Evolutionary conservation across 169 alveolate species (phyloP).

Genomic region (Plasmodium gonderi): DNA sequence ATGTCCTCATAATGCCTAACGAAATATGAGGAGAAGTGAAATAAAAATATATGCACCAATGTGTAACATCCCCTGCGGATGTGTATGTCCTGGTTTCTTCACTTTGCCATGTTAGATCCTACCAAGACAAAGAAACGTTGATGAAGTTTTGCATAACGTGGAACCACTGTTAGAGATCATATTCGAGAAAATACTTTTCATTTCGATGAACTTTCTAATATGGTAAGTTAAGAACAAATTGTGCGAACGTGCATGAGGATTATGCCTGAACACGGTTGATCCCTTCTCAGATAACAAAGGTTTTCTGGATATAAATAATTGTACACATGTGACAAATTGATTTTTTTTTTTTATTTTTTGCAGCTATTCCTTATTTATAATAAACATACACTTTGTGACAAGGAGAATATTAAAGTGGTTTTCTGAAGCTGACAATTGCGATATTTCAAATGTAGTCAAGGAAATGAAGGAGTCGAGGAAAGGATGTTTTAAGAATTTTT

Average conservation of each 20-base stretch:
- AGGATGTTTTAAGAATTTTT: conserved; percentile 32
- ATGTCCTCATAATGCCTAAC: not conserved
- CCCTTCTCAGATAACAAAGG: not conserved
- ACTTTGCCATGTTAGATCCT: conserved; percentile 30
- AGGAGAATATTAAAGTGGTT: conserved; percentile 71
- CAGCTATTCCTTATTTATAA: conserved; percentile 73
- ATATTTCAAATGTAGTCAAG: conserved; percentile 28
- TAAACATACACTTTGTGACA: conserved; percentile 67
- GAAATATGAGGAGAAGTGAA: not conserved
- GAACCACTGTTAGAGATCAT: conserved; percentile 79
- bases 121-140: conserved; percentile 73
- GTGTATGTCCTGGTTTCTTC: no score
- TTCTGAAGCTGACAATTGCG: conserved; percentile 71
- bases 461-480: conserved; percentile 22
- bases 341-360: conserved; percentile 30
- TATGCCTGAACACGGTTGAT: conserved; percentile 7
- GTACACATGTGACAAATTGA: not conserved
- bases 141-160: conserved; percentile 74
- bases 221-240: conserved; percentile 72
- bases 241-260: not conserved
- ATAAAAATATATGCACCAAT: not conserved
- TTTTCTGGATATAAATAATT: not conserved
- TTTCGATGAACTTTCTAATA: conserved; percentile 81
- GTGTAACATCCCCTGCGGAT: not conserved
- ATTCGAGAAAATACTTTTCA: conserved; percentile 84